phyloP scores from a whole-genome alignment of 352 stramenopile species.

The Plasmopara viticola region DNA sequence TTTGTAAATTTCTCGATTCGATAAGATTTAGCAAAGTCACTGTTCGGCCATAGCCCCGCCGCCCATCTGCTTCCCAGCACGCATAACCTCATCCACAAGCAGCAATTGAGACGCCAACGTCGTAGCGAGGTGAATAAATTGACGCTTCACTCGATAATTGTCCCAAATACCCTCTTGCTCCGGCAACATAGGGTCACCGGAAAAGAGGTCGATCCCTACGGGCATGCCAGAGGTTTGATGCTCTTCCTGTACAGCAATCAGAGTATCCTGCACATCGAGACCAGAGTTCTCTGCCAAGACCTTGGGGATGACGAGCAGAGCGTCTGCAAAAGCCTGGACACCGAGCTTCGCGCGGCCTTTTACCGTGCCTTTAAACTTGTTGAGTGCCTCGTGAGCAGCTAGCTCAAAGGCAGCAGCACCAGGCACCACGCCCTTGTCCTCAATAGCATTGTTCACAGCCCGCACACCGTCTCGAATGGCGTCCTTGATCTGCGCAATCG shows the following conservation, averaged over 20 bases:
- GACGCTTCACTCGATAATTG: constrained; percentile 98
- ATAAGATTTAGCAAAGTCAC: constrained; percentile 21
- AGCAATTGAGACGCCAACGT: constrained; percentile 97
- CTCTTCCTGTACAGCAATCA: constrained; percentile 96
- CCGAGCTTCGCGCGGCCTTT: constrained; percentile 97
- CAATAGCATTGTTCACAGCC: constrained; percentile 97
- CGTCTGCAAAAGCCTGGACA: constrained; percentile 96
- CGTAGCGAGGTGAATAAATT: constrained; percentile 97
- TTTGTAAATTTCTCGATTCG: constrained; percentile 20
- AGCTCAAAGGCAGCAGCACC: constrained; percentile 97
- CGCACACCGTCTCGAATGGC: constrained; percentile 96
- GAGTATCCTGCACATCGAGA: constrained; percentile 90
- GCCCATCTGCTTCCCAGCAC: constrained; percentile 97
- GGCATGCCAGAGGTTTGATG: constrained; percentile 83
- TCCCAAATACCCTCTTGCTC: constrained; percentile 97
- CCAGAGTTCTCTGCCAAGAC: constrained; percentile 90
- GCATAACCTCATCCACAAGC: constrained; percentile 99
- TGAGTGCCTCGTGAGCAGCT: constrained; percentile 84
- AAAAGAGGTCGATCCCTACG: constrained; percentile 95
- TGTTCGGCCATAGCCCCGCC: constrained; percentile 54
- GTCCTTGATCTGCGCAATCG: constrained; percentile 99
- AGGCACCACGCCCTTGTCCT: constrained; percentile 94
- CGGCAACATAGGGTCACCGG: constrained; percentile 95
- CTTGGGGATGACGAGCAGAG: constrained; percentile 97
- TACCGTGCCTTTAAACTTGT: constrained; percentile 78